Evolutionary conservation across 176 grass and related monocot species (phyloP).

Genomic region (Canna indica): DNA sequence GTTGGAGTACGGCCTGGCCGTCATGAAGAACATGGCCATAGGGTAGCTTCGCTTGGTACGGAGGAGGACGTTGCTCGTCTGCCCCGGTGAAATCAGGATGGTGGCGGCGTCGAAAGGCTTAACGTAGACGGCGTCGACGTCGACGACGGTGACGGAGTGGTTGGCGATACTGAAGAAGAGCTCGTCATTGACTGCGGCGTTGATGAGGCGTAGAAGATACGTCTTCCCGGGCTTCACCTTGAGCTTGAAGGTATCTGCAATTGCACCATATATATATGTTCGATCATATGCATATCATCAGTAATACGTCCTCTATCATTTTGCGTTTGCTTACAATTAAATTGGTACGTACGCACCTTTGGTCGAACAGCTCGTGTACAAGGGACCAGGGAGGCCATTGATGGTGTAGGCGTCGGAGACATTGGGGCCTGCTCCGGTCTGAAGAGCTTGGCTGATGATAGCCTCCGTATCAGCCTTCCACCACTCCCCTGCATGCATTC

Average conservation of each 20-base stretch:
- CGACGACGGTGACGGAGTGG: constrained; percentile 63
- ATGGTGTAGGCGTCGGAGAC: constrained; percentile 79
- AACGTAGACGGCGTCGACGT: constrained; percentile 62
- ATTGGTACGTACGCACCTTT: constrained; percentile 11
- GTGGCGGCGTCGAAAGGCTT: constrained; percentile 49
- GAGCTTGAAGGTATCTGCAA: constrained; percentile 44
- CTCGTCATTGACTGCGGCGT: constrained; percentile 77
- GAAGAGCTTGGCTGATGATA: constrained; percentile 49
- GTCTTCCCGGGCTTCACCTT: constrained; percentile 39
- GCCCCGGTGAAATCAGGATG: constrained; percentile 50
- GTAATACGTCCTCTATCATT: too few species aligned
- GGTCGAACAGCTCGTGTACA: constrained; percentile 57
- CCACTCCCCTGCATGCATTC: constrained; percentile 49
- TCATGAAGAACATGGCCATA: constrained; percentile 36
- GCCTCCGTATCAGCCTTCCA: constrained; percentile 72
- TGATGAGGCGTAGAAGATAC: constrained; percentile 67
- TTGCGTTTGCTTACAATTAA: too few species aligned
- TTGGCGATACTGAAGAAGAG: constrained; percentile 71
- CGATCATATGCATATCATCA: not conserved
- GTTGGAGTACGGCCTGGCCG: constrained; percentile 43
- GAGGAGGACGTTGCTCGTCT: constrained; percentile 68
- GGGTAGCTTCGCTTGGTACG: constrained; percentile 2
- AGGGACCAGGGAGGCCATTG: constrained; percentile 51
- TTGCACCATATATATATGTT: not conserved
- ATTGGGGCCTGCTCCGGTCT: constrained; percentile 48